phyloP scores from a whole-genome alignment of 805 yeast genomes.

The Candida qinlingensis region DNA sequence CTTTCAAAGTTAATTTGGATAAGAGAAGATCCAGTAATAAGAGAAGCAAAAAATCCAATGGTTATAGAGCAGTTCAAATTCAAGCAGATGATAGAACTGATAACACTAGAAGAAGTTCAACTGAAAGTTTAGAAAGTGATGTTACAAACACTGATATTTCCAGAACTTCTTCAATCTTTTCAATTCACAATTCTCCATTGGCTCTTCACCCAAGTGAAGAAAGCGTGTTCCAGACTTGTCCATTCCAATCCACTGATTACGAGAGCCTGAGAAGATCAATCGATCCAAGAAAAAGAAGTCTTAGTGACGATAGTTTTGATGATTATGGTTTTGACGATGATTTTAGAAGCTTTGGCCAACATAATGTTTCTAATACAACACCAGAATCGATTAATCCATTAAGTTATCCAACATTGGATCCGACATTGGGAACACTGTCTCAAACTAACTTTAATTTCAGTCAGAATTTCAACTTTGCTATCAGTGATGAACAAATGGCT shows the following conservation, averaged over 20 bases:
- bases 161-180: slow-evolving; percentile 6
- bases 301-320: neutral
- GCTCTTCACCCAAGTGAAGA: too few relatives aligned
- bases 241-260: too few relatives aligned
- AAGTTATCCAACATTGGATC: too few relatives aligned
- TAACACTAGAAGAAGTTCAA: neutral
- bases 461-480: too few relatives aligned
- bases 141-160: neutral
- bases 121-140: neutral
- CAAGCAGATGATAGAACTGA: too few relatives aligned
- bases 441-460: too few relatives aligned
- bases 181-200: neutral
- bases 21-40: neutral
- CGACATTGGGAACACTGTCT: too few relatives aligned
- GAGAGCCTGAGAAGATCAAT: too few relatives aligned
- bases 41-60: neutral
- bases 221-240: too few relatives aligned
- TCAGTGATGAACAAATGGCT: too few relatives aligned
- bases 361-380: neutral
- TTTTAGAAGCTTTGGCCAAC: neutral
- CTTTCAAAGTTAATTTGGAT: neutral
- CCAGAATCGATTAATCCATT: too few relatives aligned
- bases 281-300: too few relatives aligned
- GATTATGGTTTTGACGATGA: neutral
- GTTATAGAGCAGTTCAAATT: neutral